Evolutionary conservation across 345 rosid genomes (phyloP), one percentile per base, ranked within the genome.

Genomic region (Eucalyptus sp.): DNA sequence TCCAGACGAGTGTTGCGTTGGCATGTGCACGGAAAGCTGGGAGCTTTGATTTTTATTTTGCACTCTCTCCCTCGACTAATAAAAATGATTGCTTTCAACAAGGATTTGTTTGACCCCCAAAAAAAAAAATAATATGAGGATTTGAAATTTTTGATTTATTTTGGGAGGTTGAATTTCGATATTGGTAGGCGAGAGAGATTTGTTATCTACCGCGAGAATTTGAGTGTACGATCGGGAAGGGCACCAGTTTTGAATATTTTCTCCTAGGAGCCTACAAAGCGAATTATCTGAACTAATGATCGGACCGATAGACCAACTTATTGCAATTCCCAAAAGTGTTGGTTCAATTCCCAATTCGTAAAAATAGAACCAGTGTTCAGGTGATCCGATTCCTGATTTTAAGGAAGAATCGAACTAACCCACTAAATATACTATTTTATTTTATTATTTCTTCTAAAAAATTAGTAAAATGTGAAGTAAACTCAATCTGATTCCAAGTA

Each of bases 371-470:
- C 3, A 14, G 16, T 50, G 6, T 49, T 49, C 50, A 3, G 2
- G 0, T 6, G 3, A 2, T 14, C 51, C 3, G 5, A 5, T 50
- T 52, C 2, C 0, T 0, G 0, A 52, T 18, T 52, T 52, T 18
- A 52, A 52, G 1, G 4, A 52, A 20, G 10, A 52, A 7, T 0
- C 2, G 1, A 1, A 52, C 0, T 52, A 0, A 7, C 2, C 4
- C 2, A 52, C 2, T 18, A 52, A 18, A 52, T 52, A 52, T 7
- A 52, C 4, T 52, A 52, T 52, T 18, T 52, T 52, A 18, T 52
- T 20, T 52, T 52, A 52, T 52, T 52, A 0, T 18, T 20, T 52
- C 1, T 52, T 52, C 10, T 52, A 52, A 18, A 52, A 52, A 52
- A 52, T 20, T 52, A 52, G 10, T 18, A 3, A 52, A 52, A 52